Percentiles rank a stretch among this genome's conserved stretches.
Evolutionary conservation across 2,329 filamentous ascomycete genomes (phyloP).

Genomic region (Incumbomyces lentus): DNA sequence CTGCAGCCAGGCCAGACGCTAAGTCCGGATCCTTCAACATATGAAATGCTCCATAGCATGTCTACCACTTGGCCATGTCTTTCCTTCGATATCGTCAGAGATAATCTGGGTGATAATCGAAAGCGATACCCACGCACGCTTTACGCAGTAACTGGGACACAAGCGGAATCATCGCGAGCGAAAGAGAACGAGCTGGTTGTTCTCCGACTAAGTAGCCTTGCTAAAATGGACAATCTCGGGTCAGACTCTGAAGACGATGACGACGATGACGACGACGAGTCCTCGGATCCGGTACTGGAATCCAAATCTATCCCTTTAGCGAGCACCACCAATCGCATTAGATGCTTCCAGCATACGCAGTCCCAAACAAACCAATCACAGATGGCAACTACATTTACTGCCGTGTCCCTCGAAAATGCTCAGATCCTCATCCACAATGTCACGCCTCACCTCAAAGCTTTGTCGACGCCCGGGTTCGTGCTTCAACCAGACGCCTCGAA

Average conservation of each 20-base stretch:
- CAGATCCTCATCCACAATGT: constrained; percentile 91
- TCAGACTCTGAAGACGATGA: constrained; percentile 61
- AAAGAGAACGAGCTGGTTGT: constrained; percentile 91
- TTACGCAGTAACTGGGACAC: constrained; percentile 89
- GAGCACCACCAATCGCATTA: constrained; percentile 88
- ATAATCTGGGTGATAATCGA: constrained; percentile 76
- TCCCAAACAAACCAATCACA: constrained; percentile 54
- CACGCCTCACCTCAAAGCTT: constrained; percentile 75
- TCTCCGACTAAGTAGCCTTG: constrained; percentile 88
- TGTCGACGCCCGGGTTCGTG: constrained; percentile 76
- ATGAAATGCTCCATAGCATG: constrained; percentile 93
- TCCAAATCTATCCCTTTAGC: constrained; percentile 76
- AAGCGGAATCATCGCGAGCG: constrained; percentile 64
- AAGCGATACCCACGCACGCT: constrained; percentile 91
- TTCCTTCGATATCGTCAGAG: constrained; percentile 84
- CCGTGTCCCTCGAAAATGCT: constrained; percentile 77
- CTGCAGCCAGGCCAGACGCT: constrained; percentile 84
- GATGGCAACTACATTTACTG: constrained; percentile 72
- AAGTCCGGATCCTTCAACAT: constrained; percentile 83
- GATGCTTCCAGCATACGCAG: constrained; percentile 64
- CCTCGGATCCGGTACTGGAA: constrained; percentile 82
- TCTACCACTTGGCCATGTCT: constrained; percentile 95
- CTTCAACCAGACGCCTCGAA: constrained; percentile 78
- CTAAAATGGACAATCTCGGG: constrained; percentile 69
- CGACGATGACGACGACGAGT: constrained; percentile 59